These are phyloP conservation scores for Boeremia lycopersici DNA, from an alignment of 2,329 filamentous ascomycete genomes.

Conservation along the genomic window DNA sequence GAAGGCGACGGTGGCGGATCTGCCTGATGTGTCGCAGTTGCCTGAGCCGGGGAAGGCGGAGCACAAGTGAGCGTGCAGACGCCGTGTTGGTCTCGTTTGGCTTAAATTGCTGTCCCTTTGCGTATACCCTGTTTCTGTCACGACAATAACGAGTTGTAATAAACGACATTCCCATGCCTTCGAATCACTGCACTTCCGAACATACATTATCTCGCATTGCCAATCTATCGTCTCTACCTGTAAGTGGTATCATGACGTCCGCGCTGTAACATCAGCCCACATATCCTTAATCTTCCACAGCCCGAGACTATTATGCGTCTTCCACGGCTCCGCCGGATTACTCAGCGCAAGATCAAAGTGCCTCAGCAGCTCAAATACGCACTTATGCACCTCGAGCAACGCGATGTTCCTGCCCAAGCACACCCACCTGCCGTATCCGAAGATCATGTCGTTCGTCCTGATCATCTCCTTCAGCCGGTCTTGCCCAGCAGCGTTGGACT, in stretches of 20 bases:
- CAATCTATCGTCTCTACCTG: background rate
- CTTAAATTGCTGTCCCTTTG: conserved; percentile 27
- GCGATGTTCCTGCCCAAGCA: conserved; percentile 46
- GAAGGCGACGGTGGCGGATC: conserved; percentile 35
- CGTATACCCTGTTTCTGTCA: conserved; percentile 15
- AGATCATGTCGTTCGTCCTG: conserved; percentile 43
- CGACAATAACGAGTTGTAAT: conserved; percentile 1
- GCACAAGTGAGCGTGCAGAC: conserved; percentile 13
- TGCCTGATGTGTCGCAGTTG: conserved; percentile 46
- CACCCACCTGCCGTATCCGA: conserved; percentile 45
- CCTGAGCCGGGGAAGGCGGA: conserved; percentile 37
- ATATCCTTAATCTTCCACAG: conserved; percentile 41
- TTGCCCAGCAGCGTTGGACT: conserved; percentile 24
- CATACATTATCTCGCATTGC: background rate
- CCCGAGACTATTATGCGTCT: conserved; percentile 34
- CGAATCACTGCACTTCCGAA: background rate
- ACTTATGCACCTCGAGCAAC: conserved; percentile 48
- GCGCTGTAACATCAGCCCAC: conserved; percentile 39
- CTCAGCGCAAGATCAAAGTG: conserved; percentile 42
- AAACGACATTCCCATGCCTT: background rate
- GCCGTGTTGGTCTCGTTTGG: conserved; percentile 2
- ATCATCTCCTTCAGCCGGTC: conserved; percentile 40
- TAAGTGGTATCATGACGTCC: background rate
- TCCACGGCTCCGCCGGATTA: conserved; percentile 40
- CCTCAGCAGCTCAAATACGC: conserved; percentile 49